phyloP scores from a whole-genome alignment of 768 basidiomycete genomes.

The Tephrocybe sp. region DNA sequence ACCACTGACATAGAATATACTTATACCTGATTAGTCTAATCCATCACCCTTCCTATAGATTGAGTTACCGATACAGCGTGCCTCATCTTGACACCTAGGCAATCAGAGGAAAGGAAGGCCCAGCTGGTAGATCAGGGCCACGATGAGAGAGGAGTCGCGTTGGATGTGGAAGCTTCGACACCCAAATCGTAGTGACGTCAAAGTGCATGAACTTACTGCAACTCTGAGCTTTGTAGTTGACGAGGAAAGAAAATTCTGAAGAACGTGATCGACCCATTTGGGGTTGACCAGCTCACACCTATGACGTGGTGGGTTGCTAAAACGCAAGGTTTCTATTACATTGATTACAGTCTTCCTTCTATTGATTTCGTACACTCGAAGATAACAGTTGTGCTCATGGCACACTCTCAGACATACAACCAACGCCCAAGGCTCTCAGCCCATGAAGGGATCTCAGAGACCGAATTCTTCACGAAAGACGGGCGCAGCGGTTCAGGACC shows the following conservation, averaged over 20 bases:
- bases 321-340: background rate
- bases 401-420: constrained; percentile 50
- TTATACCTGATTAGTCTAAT: constrained; percentile 6
- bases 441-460: constrained; percentile 50
- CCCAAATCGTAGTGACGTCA: constrained; percentile 16
- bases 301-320: background rate
- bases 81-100: constrained; percentile 15
- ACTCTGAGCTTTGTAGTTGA: background rate
- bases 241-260: constrained; percentile 7
- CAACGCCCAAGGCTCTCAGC: constrained; percentile 52
- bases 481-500: constrained; percentile 32
- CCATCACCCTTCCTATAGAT: constrained; percentile 7
- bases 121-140: constrained; percentile 23
- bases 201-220: constrained; percentile 4
- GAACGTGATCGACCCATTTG: background rate
- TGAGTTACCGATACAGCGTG: constrained; percentile 12
- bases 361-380: background rate
- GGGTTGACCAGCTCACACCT: background rate
- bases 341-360: constrained; percentile 2
- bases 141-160: background rate
- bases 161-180: constrained; percentile 8
- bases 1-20: background rate
- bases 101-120: constrained; percentile 18
- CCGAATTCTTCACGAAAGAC: constrained; percentile 40
- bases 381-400: background rate